Percentiles rank a stretch among this genome's conserved stretches.
Evolutionary conservation across 352 stramenopile species (phyloP).

Genomic region (Phytophthora idaei): DNA sequence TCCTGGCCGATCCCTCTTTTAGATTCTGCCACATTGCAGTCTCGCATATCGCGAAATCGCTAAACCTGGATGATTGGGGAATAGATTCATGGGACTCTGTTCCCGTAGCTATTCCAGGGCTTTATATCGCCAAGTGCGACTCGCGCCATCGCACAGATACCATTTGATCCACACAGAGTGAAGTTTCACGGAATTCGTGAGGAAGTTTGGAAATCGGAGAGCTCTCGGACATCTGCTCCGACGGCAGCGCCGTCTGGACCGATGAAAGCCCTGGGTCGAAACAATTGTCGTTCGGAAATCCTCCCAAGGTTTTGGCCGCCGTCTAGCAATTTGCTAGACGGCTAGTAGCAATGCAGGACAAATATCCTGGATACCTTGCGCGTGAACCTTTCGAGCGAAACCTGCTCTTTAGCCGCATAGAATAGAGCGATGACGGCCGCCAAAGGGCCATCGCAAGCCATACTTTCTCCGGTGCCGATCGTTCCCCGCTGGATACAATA

Average conservation of each 20-base stretch:
- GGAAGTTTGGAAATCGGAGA: constrained; percentile 27
- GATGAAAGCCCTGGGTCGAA: constrained; percentile 9
- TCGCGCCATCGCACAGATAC: constrained; percentile 24
- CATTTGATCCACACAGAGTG: constrained; percentile 6
- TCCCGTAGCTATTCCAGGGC: not conserved
- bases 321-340: too few relatives aligned
- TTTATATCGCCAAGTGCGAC: constrained; percentile 4
- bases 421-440: not conserved
- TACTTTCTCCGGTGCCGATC: constrained; percentile 17
- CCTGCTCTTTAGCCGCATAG: constrained; percentile 11
- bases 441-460: not conserved
- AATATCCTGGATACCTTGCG: not conserved
- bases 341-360: not conserved
- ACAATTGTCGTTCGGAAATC: constrained; percentile 18
- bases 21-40: constrained; percentile 10
- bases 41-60: constrained; percentile 12
- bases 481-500: constrained; percentile 9
- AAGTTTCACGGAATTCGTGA: constrained; percentile 29
- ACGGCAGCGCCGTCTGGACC: constrained; percentile 10
- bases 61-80: constrained; percentile 11
- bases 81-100: constrained; percentile 16
- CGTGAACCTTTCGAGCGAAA: constrained; percentile 18
- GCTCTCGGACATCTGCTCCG: constrained; percentile 26
- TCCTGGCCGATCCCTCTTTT: not conserved
- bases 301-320: not conserved